These are phyloP conservation scores for Sarocladiaceae sp. DNA, from an alignment of 2,329 filamentous ascomycete genomes.

Conservation along the genomic window DNA sequence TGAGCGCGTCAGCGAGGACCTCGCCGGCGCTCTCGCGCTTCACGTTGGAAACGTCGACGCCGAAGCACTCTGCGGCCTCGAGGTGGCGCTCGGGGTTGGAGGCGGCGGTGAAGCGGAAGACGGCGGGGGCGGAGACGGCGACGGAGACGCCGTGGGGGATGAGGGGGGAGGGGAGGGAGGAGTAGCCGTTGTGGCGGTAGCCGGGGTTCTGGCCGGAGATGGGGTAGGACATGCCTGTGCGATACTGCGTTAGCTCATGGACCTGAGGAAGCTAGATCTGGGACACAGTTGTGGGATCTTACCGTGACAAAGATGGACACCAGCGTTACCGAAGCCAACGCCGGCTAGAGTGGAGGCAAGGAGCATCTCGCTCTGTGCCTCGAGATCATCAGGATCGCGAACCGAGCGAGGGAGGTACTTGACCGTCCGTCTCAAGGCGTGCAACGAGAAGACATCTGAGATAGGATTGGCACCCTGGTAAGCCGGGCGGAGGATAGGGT, in stretches of 20 bases:
- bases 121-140: conserved; percentile 84
- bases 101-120: conserved; percentile 87
- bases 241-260: neutral
- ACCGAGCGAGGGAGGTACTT: conserved; percentile 90
- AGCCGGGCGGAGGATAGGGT: conserved; percentile 84
- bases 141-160: conserved; percentile 97
- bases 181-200: conserved; percentile 85
- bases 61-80: conserved; percentile 82
- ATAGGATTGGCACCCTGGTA: conserved; percentile 98
- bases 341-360: conserved; percentile 90
- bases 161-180: conserved; percentile 60
- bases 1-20: conserved; percentile 75
- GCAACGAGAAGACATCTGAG: conserved; percentile 91
- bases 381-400: conserved; percentile 79
- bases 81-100: conserved; percentile 92
- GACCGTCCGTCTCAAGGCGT: conserved; percentile 74
- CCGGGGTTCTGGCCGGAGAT: conserved; percentile 86
- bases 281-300: conserved; percentile 18
- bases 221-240: conserved; percentile 93
- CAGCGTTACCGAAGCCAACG: conserved; percentile 95
- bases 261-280: neutral
- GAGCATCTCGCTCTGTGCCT: conserved; percentile 94
- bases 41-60: conserved; percentile 80
- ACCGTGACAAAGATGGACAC: conserved; percentile 73
- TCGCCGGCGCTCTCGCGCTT: conserved; percentile 87